Conservation (phyloP, 2,329 filamentous ascomycete genomes). For the Penicillium crustosum region DNA sequence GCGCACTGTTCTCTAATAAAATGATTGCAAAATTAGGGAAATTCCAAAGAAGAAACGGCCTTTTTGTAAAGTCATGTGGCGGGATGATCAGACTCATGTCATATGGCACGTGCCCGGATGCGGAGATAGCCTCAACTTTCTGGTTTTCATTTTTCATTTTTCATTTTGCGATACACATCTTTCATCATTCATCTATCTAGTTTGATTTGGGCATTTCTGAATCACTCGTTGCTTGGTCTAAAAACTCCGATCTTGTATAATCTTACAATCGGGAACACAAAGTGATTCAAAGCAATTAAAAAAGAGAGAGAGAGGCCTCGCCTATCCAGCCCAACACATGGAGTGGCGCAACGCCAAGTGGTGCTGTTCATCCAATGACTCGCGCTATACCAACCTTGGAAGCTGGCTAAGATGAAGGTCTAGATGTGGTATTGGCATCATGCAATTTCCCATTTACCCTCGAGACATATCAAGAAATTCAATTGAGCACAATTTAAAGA, state of each 20-base stretch:
- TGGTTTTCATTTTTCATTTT: background rate
- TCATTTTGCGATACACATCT: background rate
- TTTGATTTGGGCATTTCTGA: too few species aligned
- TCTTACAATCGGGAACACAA: background rate
- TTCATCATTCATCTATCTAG: background rate
- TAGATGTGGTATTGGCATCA: background rate
- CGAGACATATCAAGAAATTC: background rate
- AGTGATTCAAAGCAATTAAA: background rate
- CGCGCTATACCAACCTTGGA: background rate
- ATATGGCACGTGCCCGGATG: conserved; percentile 12
- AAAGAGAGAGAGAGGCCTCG: background rate
- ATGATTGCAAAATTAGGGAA: background rate
- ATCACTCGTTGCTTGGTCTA: too few species aligned
- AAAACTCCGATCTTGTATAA: background rate
- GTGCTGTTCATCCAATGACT: background rate
- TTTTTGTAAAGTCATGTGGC: conserved; percentile 1
- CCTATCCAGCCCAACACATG: background rate
- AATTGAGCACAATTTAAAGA: background rate
- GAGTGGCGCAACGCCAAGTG: background rate
- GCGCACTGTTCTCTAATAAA: background rate
- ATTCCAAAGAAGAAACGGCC: background rate
- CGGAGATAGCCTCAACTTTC: conserved; percentile 5
- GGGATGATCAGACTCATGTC: conserved; percentile 10
- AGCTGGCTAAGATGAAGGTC: background rate
- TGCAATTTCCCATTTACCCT: background rate